Base-by-base conservation (phyloP, 2,329 filamentous ascomycete species). In the Trichoderma simmonsii region DNA sequence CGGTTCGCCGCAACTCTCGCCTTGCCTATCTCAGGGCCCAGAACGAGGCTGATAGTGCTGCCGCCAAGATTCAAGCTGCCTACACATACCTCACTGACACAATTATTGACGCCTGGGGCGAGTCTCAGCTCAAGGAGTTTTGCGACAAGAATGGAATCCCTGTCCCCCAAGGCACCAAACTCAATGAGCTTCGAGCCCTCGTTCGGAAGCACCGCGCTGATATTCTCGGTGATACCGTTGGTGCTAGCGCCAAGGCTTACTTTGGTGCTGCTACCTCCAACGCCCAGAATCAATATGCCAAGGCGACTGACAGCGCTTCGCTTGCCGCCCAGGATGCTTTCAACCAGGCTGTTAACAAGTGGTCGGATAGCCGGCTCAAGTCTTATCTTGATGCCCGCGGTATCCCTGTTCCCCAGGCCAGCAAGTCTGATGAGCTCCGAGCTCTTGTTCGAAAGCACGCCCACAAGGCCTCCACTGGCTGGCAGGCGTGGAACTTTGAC, bases 161-260 rank as follows among this genome's bases (percentile, higher is more conserved):
- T 14, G 93, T 98, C 65, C 96, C 96, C 11, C 95, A 98, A 80
- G 96, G 95, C 62, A 97, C 93, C 79, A 95, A 92, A 86, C 86
- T 89, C 76, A 97, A 98, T 78, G 95, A 99, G 82, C 88, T 98
- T 30, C 86, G 97, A 68, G 94, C 95, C 68, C 88, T 98, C 74
- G 92, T 95, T 74, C 94, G 95, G 80, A 97, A 96, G 86, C 89
- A 97, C 83, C 91, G 93, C 72, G 91, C 92, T 72, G 85, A 90
- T 72, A 85, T 95, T 60, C 85, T 91, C 21, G 91, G 90, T 73
- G 91, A 94, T 77, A 92, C 87, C 65, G 81, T 88, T 14, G 81
- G 85, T 11, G 86, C 82, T 28, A 88, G 87, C 26, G 89, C 87
- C 48, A 84, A 87, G 32, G 89, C 88, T 26, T 87, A 87, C 6